Percentiles rank a stretch among this genome's conserved stretches.
Conservation (phyloP, 805 yeast species). For the Candida patagonica region DNA sequence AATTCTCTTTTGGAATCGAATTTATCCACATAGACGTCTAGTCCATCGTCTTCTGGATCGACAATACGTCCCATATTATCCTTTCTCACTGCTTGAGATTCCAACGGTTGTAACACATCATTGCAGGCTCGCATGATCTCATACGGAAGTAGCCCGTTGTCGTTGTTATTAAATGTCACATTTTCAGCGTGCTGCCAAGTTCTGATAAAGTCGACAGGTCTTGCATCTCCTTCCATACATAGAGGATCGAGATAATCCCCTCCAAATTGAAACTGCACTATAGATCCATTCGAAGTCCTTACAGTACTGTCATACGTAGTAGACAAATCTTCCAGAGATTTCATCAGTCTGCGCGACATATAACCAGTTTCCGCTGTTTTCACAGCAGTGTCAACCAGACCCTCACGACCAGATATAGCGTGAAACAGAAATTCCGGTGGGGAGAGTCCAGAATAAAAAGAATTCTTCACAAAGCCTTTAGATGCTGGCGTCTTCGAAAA, state of each 20-base stretch:
- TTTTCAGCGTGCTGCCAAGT: constrained; percentile 91
- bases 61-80: constrained; percentile 63
- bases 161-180: constrained; percentile 48
- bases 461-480: constrained; percentile 94
- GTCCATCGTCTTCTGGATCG: constrained; percentile 30
- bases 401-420: constrained; percentile 99
- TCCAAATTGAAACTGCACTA: constrained; percentile 96
- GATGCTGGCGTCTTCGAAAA: constrained; percentile 96
- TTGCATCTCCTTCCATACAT: constrained; percentile 99
- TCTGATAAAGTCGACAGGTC: constrained; percentile 85
- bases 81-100: constrained; percentile 47
- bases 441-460: constrained; percentile 84
- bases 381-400: constrained; percentile 98
- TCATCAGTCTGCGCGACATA: constrained; percentile 97
- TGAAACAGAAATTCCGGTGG: constrained; percentile 98
- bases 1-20: constrained; percentile 81
- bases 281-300: constrained; percentile 89
- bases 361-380: constrained; percentile 99
- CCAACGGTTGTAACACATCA: constrained; percentile 50
- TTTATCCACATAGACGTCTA: constrained; percentile 65
- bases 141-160: constrained; percentile 56
- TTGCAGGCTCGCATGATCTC: constrained; percentile 52
- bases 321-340: constrained; percentile 91
- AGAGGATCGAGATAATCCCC: constrained; percentile 98
- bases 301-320: constrained; percentile 91